Percentiles rank a stretch among this genome's conserved stretches.
phyloP scores from a whole-genome alignment of 345 rosid species.

The Luvunga scandens region DNA sequence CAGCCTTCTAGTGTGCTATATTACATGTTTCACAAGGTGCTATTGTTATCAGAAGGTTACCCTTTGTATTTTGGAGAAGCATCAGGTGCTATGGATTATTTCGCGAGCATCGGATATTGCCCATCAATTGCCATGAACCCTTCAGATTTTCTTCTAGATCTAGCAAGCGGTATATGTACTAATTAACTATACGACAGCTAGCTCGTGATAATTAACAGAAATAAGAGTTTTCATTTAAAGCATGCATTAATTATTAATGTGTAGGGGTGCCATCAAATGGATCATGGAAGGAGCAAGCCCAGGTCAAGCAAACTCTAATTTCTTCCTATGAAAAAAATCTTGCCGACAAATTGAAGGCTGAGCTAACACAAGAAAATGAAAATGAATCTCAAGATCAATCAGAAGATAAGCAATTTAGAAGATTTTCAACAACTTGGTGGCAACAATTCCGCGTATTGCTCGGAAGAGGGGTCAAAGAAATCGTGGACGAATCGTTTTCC shows the following conservation, averaged over 20 bases:
- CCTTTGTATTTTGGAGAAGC: conserved; percentile 54
- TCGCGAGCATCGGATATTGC: conserved; percentile 34
- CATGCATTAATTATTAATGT: neutral
- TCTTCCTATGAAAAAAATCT: conserved; percentile 37
- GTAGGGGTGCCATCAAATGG: conserved; percentile 43
- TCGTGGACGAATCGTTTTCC: conserved; percentile 42
- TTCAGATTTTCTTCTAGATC: conserved; percentile 54
- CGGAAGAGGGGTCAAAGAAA: conserved; percentile 46
- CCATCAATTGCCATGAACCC: conserved; percentile 56
- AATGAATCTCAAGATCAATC: conserved; percentile 7
- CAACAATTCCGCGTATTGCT: conserved; percentile 44
- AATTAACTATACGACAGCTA: neutral
- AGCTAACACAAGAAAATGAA: conserved; percentile 23
- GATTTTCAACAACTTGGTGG: conserved; percentile 56
- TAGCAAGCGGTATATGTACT: conserved; percentile 43
- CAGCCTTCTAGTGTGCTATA: conserved; percentile 64
- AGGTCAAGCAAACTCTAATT: conserved; percentile 33
- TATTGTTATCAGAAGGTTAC: conserved; percentile 52
- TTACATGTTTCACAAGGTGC: conserved; percentile 58
- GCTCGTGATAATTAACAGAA: no score
- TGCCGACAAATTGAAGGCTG: conserved; percentile 31
- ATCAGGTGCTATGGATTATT: conserved; percentile 42
- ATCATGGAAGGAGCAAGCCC: conserved; percentile 21
- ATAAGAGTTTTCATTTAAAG: no score
- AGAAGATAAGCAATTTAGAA: conserved; percentile 15